Conservation (phyloP, 108 stramenopile genomes). For the Chaetoceros tenuissimus region DNA sequence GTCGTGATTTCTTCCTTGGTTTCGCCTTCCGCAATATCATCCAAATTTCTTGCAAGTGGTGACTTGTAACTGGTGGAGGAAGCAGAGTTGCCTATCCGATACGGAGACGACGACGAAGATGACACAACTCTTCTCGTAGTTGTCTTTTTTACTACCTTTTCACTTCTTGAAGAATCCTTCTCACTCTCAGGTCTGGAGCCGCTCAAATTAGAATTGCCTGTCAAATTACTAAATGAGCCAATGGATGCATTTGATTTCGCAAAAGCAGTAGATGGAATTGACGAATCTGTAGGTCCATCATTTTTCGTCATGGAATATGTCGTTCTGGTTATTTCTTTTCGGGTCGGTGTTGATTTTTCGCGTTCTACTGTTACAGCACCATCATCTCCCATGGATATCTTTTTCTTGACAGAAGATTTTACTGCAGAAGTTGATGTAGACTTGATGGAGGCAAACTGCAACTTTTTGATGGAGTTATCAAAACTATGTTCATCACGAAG, state of each 20-base stretch:
- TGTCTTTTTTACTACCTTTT: no score
- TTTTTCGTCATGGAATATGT: neutral
- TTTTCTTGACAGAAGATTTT: neutral
- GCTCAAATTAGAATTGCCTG: neutral
- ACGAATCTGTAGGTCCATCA: no score
- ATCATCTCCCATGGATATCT: neutral
- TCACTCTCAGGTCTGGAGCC: neutral
- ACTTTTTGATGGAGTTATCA: neutral
- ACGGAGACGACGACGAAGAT: no score
- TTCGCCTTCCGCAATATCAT: no score
- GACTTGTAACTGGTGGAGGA: no score
- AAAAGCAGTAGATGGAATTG: neutral
- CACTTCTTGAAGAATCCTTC: neutral
- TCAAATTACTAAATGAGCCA: neutral
- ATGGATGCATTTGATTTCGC: neutral
- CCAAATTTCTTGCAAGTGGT: no score
- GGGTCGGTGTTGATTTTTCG: neutral
- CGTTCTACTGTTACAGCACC: neutral
- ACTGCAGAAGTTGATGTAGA: no score
- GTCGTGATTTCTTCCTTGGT: no score
- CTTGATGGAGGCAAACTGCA: no score
- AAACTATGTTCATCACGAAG: no score
- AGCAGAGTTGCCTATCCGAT: no score
- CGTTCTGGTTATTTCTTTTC: neutral
- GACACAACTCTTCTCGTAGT: neutral